Base-by-base conservation (phyloP, 805 yeast genomes). In the Jamesozyma gamospora region DNA sequence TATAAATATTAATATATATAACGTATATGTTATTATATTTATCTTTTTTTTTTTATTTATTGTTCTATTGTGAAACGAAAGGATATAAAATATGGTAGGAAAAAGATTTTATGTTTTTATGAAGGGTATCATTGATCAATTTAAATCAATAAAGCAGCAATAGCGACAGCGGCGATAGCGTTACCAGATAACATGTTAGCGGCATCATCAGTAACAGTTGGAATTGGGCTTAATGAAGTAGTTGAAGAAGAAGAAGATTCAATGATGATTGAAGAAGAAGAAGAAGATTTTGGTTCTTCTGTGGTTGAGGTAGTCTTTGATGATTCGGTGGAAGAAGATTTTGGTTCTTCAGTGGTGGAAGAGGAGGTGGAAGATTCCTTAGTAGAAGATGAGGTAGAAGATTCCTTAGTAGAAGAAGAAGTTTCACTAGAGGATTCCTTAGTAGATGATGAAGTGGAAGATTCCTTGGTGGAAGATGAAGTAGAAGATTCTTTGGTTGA, bases 221-320 rank as follows among this genome's bases (percentile, higher is more conserved):
- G 14, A 30, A 44, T 25, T n/a, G 35, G 24, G 34, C 11, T 29
- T 18, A 41, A 16, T 17, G 45, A 29, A 21, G 50, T 32, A 24
- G 40, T 55, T 18, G 63, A 39, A 42, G 66, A 52, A 16, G 71
- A 57, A 25, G 67, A 63, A n/a, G 69, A 55, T 44, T 72, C 71
- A 44, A 72, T 63, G 48, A 72, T 35, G 28, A 44, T 12, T 16
- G 42, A 51, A 8, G 57, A 40, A 25, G 55, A 36, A 31, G 52
- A 30, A 11, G 55, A 16, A 18, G 48, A 26, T n/a, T 42, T 26
- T 31, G 27, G 26, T 13, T 10, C 12, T 12, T 24, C 27, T n/a
- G 36, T 24, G 34, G 10, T 28, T 14, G 41, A 17, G 18, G 45
- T 24, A 26, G 50, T 29, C 18, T 39, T 55, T 18, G 63, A 38